phyloP scores from a whole-genome alignment of 2,329 filamentous ascomycete genomes.

The Trichocomaceae sp. region DNA sequence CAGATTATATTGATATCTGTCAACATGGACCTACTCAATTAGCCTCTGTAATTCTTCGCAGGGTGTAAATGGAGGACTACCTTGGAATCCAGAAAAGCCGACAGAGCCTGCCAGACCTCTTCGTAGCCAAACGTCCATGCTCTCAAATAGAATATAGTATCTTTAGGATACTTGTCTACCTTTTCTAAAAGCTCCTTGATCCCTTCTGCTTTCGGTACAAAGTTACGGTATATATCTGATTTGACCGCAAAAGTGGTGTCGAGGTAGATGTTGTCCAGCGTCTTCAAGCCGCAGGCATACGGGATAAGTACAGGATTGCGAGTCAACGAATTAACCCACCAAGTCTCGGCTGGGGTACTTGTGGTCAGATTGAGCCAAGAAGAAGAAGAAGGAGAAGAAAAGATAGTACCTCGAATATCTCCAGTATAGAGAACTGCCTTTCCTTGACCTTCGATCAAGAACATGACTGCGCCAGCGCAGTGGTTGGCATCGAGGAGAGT shows the following conservation, averaged over 20 bases:
- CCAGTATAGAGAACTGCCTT: constrained; percentile 81
- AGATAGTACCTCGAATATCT: constrained; percentile 60
- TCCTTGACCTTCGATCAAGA: constrained; percentile 68
- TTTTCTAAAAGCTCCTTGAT: constrained; percentile 66
- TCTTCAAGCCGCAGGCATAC: constrained; percentile 60
- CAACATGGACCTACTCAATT: constrained; percentile 64
- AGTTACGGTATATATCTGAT: constrained; percentile 43
- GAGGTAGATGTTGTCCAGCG: constrained; percentile 75
- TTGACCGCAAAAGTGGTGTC: constrained; percentile 71
- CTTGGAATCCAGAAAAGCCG: constrained; percentile 59
- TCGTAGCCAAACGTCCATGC: constrained; percentile 94
- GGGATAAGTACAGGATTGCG: constrained; percentile 68
- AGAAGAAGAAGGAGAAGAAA: not conserved
- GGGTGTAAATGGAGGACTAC: constrained; percentile 33
- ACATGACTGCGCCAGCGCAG: constrained; percentile 86
- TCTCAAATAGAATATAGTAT: constrained; percentile 76
- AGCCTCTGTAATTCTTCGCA: not conserved
- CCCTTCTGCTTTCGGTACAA: constrained; percentile 65
- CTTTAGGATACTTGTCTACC: constrained; percentile 59
- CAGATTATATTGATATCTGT: constrained; percentile 68
- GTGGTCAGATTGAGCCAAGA: not conserved
- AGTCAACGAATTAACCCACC: constrained; percentile 71
- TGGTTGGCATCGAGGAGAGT: constrained; percentile 90
- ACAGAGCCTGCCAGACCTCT: constrained; percentile 79
- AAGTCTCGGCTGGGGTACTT: constrained; percentile 55